phyloP scores from a whole-genome alignment of 805 yeast genomes.

The Monosporozyma unispora region DNA sequence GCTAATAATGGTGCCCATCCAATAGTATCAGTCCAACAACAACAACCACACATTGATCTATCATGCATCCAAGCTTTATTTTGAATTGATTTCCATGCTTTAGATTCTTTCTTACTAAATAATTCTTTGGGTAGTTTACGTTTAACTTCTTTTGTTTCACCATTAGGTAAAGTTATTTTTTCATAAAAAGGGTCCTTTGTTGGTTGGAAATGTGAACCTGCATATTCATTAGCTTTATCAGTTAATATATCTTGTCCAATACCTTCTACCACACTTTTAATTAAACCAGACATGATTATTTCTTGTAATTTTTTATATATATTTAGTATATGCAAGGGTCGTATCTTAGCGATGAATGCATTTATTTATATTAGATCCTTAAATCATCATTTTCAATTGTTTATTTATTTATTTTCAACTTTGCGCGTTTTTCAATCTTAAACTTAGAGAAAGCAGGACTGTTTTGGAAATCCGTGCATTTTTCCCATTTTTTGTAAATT shows the following conservation, averaged over 20 bases:
- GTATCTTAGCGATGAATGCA: background rate
- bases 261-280: conserved; percentile 10
- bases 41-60: conserved; percentile 67
- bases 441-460: too few species aligned
- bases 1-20: conserved; percentile 72
- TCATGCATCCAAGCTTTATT: conserved; percentile 83
- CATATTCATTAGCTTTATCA: conserved; percentile 19
- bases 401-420: background rate
- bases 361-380: too few species aligned
- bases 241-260: conserved; percentile 8
- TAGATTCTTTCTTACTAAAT: conserved; percentile 49
- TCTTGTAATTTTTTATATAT: background rate
- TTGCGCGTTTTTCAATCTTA: background rate
- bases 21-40: conserved; percentile 54
- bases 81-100: conserved; percentile 66
- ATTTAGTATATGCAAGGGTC: background rate
- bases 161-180: conserved; percentile 30
- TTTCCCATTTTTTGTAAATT: too few species aligned
- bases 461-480: too few species aligned
- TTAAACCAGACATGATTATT: conserved; percentile 11
- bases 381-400: too few species aligned
- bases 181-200: conserved; percentile 54
- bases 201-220: conserved; percentile 27
- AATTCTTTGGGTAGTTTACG: conserved; percentile 39
- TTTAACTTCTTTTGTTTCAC: conserved; percentile 33